phyloP scores from a whole-genome alignment of 495 filamentous ascomycete species.

The Neurospora sp. region DNA sequence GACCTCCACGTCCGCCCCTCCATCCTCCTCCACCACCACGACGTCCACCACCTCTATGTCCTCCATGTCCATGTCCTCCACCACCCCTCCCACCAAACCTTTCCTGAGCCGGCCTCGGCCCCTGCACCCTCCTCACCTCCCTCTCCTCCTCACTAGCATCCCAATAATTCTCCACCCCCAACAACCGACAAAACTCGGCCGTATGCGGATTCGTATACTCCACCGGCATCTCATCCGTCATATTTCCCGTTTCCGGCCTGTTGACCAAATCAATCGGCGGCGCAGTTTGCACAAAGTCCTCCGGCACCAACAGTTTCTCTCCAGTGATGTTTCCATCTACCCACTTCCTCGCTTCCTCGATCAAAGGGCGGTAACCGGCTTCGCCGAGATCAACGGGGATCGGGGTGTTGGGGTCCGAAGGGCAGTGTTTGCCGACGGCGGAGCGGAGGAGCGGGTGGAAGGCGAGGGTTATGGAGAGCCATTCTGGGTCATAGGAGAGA shows the following conservation, averaged over 20 bases:
- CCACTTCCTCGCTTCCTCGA: slow-evolving; percentile 61
- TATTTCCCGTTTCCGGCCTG: slow-evolving; percentile 14
- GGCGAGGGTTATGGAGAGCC: slow-evolving; percentile 82
- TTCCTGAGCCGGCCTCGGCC: slow-evolving; percentile 25
- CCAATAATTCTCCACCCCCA: slow-evolving; percentile 73
- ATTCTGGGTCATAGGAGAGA: slow-evolving; percentile 83
- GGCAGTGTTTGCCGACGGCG: slow-evolving; percentile 21
- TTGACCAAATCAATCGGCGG: slow-evolving; percentile 49
- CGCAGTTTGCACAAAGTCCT: slow-evolving; percentile 69
- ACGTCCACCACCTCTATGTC: slow-evolving; percentile 26
- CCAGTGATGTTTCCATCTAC: slow-evolving; percentile 61
- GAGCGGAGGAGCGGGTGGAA: slow-evolving; percentile 54
- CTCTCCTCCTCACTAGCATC: slow-evolving; percentile 58
- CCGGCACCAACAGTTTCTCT: slow-evolving; percentile 52
- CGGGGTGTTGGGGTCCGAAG: slow-evolving; percentile 30
- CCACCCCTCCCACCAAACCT: slow-evolving; percentile 20
- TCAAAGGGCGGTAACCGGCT: slow-evolving; percentile 47
- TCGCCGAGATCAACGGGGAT: slow-evolving; percentile 51
- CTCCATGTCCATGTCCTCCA: slow-evolving; percentile 23
- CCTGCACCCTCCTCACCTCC: slow-evolving; percentile 35
- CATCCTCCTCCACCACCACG: slow-evolving; percentile 27
- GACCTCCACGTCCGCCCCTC: slow-evolving; percentile 23
- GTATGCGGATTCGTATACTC: slow-evolving; percentile 86
- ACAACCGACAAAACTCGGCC: slow-evolving; percentile 58
- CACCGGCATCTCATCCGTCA: slow-evolving; percentile 38